Evolutionary conservation across 129 eudicot species (phyloP), one percentile per base, ranked within the genome.

Genomic region (Centella asiatica): DNA sequence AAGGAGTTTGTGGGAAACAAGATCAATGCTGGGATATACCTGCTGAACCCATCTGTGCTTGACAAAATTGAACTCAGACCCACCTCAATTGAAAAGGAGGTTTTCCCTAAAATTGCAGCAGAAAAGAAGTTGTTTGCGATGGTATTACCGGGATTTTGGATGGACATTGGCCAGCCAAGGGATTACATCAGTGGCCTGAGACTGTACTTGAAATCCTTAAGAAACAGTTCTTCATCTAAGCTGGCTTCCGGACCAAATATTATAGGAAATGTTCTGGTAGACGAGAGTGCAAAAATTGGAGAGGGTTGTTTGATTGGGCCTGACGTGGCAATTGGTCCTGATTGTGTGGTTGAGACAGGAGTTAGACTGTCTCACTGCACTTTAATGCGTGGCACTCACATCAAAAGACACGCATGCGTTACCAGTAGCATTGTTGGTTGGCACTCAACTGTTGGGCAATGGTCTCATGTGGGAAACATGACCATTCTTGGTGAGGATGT

Each of bases 391-490:
- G 97, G 97, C 2, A 95, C 79, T 37, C 86, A 93, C 60, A 74
- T 90, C 68, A 90, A 90, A 83, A 90, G 79, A 32, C 97, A 90
- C 1, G 95, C 93, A 11, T 86, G 97, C 74, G 66, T 90, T 47
- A 83, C 95, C 19, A 71, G 81, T 49, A 90, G 97, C 64, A 90
- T 90, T 51, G 80, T 90, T 3, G 97, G 97, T 8, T 90, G 97
- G 97, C 97, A 90, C 47, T 90, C 97, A 25, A 90, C 97, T 18
- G 93, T 90, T 12, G 97, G 97, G 0, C 93, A 81, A 49, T 90
- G 97, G 97, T 93, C 95, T 15, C 83, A 95, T 20, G 95, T 87
- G 9, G 97, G 86, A 70, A 90, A 90, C 72, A 90, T 90, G 97
- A 90, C 97, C n/a, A 84, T 90, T 57, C 83, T 90, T 2, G 97